Conservation (phyloP, 768 basidiomycete species). For the Termitomyces titanicus region DNA sequence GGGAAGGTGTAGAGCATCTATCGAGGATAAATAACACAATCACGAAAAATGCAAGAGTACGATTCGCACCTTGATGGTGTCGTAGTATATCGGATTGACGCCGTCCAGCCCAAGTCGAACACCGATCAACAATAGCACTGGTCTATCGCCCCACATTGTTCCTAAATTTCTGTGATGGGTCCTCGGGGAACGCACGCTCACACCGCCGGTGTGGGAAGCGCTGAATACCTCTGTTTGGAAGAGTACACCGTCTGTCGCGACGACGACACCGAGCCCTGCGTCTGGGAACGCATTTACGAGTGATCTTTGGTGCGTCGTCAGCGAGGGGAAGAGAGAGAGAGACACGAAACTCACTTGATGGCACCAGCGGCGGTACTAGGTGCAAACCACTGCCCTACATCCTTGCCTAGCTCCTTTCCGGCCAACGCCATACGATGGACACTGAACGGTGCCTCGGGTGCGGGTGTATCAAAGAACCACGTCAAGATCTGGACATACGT, state of each 20-base stretch:
- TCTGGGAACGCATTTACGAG: conserved; percentile 79
- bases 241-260: conserved; percentile 79
- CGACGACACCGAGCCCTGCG: conserved; percentile 74
- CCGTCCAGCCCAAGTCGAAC: conserved; percentile 87
- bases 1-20: conserved; percentile 89
- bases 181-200: conserved; percentile 22
- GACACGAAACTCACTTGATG: conserved; percentile 44
- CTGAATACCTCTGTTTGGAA: conserved; percentile 85
- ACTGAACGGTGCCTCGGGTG: conserved; percentile 82
- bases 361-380: conserved; percentile 97
- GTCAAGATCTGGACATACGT: conserved; percentile 88
- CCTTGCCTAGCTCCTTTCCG: conserved; percentile 92
- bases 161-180: conserved; percentile 19
- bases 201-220: conserved; percentile 52
- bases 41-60: too few species aligned
- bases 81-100: conserved; percentile 93
- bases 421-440: conserved; percentile 96
- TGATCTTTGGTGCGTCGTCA: conserved; percentile 27
- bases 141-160: conserved; percentile 72
- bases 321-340: too few species aligned
- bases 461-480: conserved; percentile 93
- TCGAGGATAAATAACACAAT: too few species aligned
- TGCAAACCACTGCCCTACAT: conserved; percentile 97
- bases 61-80: conserved; percentile 58
- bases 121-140: conserved; percentile 84